Evolutionary conservation across 2,329 filamentous ascomycete species (phyloP), one percentile per base, ranked within the genome.

Genomic region (Calonectria leucothoes): DNA sequence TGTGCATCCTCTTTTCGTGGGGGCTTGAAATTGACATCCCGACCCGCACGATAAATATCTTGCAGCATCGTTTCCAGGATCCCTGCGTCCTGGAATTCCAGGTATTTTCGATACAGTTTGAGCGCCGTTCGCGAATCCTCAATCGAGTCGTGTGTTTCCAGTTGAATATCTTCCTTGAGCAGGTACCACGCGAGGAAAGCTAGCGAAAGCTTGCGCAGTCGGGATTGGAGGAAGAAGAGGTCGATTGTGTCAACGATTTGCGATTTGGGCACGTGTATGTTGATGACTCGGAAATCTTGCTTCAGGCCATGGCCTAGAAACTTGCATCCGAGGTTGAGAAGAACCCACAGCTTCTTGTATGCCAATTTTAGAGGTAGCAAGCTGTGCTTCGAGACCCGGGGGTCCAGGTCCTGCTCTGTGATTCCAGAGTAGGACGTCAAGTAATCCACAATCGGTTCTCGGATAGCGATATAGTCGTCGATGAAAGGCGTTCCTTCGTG

Each of bases 301-400:
- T 95, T 95, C 51, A 99, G 88, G 5, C 96, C 96, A 81, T 99
- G 97, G 3, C 97, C 97, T 6, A 99, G 91, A 82, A 99, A 99
- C 75, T 94, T 92, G 85, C 95, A 98, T 61, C 97, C 97, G 0
- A 98, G 89, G 82, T 99, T 99, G 37, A 99, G 90, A 23, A 99
- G 89, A 20, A 98, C 91, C 97, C 97, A 99, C 35, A 99, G 92
- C 84, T 98, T 98, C 86, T 99, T 99, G 88, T 98, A 99, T 1
- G 95, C 96, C 71, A 94, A 91, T 83, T 99, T 99, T 49, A 98
- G 89, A 2, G 94, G 91, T 11, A 98, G 93, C 0, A 98, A 90
- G 69, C 95, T 95, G 84, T 98, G 96, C 68, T 90, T 91, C 52
- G 94, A 94, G n/a, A 91, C 89, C 70, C 92, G 89, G 5, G 93